These are phyloP conservation scores for Emergomyces pasteurianus DNA, from an alignment of 2,329 filamentous ascomycete genomes.

Conservation along the genomic window DNA sequence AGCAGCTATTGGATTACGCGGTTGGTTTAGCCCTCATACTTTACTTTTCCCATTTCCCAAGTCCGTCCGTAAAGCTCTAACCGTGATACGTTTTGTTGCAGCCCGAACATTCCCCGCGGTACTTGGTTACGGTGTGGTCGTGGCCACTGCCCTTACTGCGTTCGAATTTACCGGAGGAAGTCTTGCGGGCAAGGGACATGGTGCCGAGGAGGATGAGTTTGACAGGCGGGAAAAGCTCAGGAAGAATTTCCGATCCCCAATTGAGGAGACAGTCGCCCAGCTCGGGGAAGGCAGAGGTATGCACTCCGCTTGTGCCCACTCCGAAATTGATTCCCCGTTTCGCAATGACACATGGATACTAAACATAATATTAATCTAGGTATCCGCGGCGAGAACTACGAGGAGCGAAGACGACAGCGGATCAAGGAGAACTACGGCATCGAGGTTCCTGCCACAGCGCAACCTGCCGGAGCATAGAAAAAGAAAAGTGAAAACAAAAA, in stretches of 20 bases:
- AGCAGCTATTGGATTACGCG: constrained; percentile 56
- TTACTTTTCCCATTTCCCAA: not conserved
- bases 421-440: constrained; percentile 81
- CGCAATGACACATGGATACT: not conserved
- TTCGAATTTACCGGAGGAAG: constrained; percentile 58
- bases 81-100: constrained; percentile 17
- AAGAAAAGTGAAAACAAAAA: constrained; percentile 1
- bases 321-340: not conserved
- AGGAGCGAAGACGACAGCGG: constrained; percentile 67
- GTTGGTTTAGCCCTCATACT: constrained; percentile 39
- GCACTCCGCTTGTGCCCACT: constrained; percentile 14
- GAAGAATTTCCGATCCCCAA: constrained; percentile 60
- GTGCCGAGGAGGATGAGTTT: constrained; percentile 57
- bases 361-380: constrained; percentile 38
- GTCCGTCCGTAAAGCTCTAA: constrained; percentile 8
- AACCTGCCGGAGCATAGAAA: constrained; percentile 29
- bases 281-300: constrained; percentile 80
- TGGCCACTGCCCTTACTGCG: constrained; percentile 47
- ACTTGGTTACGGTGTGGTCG: constrained; percentile 52
- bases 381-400: constrained; percentile 69
- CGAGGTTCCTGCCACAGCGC: constrained; percentile 57
- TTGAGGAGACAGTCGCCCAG: constrained; percentile 67
- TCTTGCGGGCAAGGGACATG: constrained; percentile 43
- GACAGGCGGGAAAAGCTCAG: constrained; percentile 63
- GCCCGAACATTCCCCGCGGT: constrained; percentile 57